Evolutionary conservation across 2,329 filamentous ascomycete species (phyloP).

Genomic region (Botrytis hyacinthi): DNA sequence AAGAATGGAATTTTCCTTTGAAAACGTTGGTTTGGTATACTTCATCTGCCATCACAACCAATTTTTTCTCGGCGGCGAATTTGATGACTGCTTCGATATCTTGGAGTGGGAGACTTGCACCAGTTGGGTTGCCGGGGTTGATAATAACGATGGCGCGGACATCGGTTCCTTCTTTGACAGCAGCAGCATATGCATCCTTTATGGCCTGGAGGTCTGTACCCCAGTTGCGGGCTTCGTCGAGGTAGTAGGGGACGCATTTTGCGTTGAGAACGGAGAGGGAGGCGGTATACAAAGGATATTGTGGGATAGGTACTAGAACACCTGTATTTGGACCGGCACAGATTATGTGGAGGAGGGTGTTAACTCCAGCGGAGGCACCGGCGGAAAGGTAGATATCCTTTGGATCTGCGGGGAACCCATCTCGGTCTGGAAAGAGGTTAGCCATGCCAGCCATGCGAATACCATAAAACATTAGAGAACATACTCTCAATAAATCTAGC

Average conservation of each 20-base stretch:
- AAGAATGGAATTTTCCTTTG: conserved; percentile 87
- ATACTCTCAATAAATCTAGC: conserved; percentile 87
- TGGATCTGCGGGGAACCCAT: conserved; percentile 81
- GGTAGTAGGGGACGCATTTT: conserved; percentile 85
- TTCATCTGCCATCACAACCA: conserved; percentile 93
- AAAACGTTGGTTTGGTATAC: conserved; percentile 99
- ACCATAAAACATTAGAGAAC: conserved; percentile 36
- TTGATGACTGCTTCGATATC: conserved; percentile 85
- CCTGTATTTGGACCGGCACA: conserved; percentile 75
- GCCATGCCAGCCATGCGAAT: conserved; percentile 9
- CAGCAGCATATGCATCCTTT: conserved; percentile 68
- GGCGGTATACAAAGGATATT: conserved; percentile 97
- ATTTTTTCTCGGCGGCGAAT: conserved; percentile 77
- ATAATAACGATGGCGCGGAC: conserved; percentile 94
- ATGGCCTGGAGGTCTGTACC: conserved; percentile 83
- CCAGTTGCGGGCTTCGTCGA: conserved; percentile 85
- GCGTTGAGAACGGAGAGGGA: conserved; percentile 84
- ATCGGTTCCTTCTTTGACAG: conserved; percentile 73
- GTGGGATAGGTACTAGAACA: conserved; percentile 90
- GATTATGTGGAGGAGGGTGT: conserved; percentile 87
- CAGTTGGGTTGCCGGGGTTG: conserved; percentile 97
- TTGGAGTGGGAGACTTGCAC: conserved; percentile 73
- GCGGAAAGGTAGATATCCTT: conserved; percentile 85
- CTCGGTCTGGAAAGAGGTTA: conserved; percentile 56
- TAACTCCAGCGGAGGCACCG: conserved; percentile 91